These are phyloP conservation scores for Pseudocercospora crystallina DNA, from an alignment of 2,329 filamentous ascomycete genomes.

Conservation along the genomic window DNA sequence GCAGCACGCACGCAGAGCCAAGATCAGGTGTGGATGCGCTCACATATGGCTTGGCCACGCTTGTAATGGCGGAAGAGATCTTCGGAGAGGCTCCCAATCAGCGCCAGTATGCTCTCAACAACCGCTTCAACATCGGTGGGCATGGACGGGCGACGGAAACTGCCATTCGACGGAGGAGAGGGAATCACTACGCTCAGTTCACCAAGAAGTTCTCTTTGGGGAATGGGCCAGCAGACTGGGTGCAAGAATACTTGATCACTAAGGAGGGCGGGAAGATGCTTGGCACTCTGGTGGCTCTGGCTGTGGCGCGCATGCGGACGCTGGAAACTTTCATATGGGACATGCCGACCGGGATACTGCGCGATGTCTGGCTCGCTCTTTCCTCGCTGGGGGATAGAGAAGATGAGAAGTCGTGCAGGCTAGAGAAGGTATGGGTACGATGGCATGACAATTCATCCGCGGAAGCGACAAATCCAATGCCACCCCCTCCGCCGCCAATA, in stretches of 20 bases:
- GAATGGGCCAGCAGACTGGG: constrained; percentile 77
- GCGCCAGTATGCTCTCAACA: constrained; percentile 31
- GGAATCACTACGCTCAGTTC: constrained; percentile 75
- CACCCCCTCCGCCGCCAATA: constrained; percentile 38
- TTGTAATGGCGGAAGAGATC: constrained; percentile 70
- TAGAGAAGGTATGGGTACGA: constrained; percentile 75
- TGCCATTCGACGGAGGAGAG: constrained; percentile 50
- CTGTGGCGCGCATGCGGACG: constrained; percentile 77
- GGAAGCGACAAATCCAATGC: constrained; percentile 41
- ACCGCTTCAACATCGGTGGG: constrained; percentile 26
- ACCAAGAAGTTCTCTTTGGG: constrained; percentile 80
- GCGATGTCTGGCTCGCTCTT: constrained; percentile 78
- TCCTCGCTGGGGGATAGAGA: constrained; percentile 66
- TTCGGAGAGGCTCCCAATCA: constrained; percentile 54
- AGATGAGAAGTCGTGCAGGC: constrained; percentile 61
- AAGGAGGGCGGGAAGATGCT: constrained; percentile 87
- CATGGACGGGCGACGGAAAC: constrained; percentile 28
- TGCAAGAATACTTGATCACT: constrained; percentile 76
- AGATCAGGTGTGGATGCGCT: constrained; percentile 76
- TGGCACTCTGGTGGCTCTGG: constrained; percentile 76
- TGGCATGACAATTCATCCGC: constrained; percentile 73
- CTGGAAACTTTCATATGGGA: constrained; percentile 84
- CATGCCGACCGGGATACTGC: constrained; percentile 80
- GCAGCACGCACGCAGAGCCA: constrained; percentile 61
- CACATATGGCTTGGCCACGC: constrained; percentile 76